phyloP scores from a whole-genome alignment of 768 basidiomycete species.

The Tylopilus plumbeoviolaceoides region DNA sequence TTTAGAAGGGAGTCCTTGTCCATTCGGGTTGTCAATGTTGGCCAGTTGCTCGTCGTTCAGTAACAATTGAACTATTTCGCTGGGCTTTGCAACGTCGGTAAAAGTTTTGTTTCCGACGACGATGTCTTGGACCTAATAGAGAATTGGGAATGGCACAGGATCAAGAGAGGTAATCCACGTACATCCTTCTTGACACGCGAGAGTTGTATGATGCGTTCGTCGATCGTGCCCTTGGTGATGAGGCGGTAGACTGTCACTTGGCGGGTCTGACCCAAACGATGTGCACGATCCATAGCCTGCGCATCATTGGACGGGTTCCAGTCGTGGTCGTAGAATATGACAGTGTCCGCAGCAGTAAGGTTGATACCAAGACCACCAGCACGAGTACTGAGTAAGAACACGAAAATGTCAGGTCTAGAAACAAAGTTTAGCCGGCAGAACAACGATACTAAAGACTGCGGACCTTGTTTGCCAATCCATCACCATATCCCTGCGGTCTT shows the following conservation, averaged over 20 bases:
- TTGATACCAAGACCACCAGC: conserved; percentile 98
- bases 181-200: conserved; percentile 98
- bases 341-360: conserved; percentile 62
- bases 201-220: conserved; percentile 95
- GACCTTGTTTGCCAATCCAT: conserved; percentile 98
- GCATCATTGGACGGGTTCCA: conserved; percentile 93
- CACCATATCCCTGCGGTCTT: conserved; percentile 98
- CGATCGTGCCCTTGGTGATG: conserved; percentile 90
- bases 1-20: conserved; percentile 34
- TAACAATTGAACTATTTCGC: conserved; percentile 93
- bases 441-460: conserved; percentile 17
- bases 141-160: background rate
- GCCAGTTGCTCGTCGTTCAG: conserved; percentile 94
- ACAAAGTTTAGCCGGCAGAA: background rate
- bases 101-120: conserved; percentile 97
- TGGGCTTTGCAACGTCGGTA: conserved; percentile 89
- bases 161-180: conserved; percentile 18
- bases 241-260: conserved; percentile 96
- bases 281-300: conserved; percentile 97
- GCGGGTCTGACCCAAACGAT: conserved; percentile 93
- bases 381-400: conserved; percentile 90
- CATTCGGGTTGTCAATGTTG: conserved; percentile 50
- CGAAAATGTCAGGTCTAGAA: conserved; percentile 75
- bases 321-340: conserved; percentile 24
- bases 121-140: conserved; percentile 88